These are phyloP conservation scores for Metahyphopichia silvanorum DNA, from an alignment of 805 yeast species.

Conservation along the genomic window DNA sequence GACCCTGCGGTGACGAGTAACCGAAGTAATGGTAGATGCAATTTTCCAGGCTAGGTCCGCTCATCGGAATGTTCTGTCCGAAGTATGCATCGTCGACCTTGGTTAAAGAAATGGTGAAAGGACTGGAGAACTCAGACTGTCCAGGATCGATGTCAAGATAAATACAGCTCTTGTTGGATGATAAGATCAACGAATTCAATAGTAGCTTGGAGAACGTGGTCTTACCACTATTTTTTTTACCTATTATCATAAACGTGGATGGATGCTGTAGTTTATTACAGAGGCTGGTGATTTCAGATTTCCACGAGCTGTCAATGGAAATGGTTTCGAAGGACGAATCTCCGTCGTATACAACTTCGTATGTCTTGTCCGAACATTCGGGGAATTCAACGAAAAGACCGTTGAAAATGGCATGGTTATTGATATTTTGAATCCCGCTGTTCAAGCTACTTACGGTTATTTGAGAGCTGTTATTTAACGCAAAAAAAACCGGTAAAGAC, in stretches of 20 bases:
- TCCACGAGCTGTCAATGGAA: not conserved
- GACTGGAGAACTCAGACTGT: slow-evolving; percentile 73
- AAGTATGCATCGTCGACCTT: slow-evolving; percentile 22
- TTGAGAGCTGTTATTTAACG: slow-evolving; percentile 14
- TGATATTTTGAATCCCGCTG: slow-evolving; percentile 45
- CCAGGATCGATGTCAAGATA: slow-evolving; percentile 86
- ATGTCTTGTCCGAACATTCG: slow-evolving; percentile 19
- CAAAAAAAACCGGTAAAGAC: slow-evolving; percentile 42
- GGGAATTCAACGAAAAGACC: slow-evolving; percentile 26
- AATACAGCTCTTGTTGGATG: slow-evolving; percentile 29
- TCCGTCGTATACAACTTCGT: slow-evolving; percentile 23
- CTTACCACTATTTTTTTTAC: slow-evolving; percentile 79
- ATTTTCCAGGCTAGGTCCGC: slow-evolving; percentile 8
- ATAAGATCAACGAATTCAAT: slow-evolving; percentile 42
- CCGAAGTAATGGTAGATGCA: slow-evolving; percentile 49
- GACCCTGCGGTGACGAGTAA: slow-evolving; percentile 62
- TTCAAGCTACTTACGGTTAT: slow-evolving; percentile 27
- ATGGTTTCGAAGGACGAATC: not conserved
- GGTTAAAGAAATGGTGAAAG: slow-evolving; percentile 65
- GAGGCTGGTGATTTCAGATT: not conserved
- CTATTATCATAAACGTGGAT: slow-evolving; percentile 43
- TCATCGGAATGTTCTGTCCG: slow-evolving; percentile 24
- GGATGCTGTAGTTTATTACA: slow-evolving; percentile 7
- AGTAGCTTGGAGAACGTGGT: slow-evolving; percentile 63
- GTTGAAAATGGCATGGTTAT: slow-evolving; percentile 43